These are phyloP conservation scores for Jamesozyma hellenica DNA, from an alignment of 805 yeast genomes.

Conservation along the genomic window DNA sequence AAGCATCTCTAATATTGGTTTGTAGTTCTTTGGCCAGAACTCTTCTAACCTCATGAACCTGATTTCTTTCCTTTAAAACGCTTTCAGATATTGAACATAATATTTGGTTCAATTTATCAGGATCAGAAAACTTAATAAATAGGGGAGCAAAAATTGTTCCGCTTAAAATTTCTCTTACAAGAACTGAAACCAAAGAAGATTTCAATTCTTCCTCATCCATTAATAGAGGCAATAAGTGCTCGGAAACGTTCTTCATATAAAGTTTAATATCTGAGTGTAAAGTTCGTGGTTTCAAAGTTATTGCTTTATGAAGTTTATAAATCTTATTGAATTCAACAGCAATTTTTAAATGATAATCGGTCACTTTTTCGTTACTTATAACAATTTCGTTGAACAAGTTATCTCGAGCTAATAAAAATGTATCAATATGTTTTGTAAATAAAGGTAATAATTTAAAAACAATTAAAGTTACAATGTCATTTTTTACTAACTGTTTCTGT, in stretches of 20 bases:
- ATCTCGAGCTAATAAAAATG: slow-evolving; percentile 37
- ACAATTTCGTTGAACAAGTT: slow-evolving; percentile 17
- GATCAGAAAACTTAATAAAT: slow-evolving; percentile 45
- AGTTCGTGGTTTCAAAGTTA: slow-evolving; percentile 30
- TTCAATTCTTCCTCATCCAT: slow-evolving; percentile 35
- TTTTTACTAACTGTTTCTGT: slow-evolving; percentile 31
- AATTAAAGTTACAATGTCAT: slow-evolving; percentile 49
- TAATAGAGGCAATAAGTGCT: slow-evolving; percentile 36
- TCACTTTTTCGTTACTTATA: slow-evolving; percentile 24
- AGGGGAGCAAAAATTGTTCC: slow-evolving; percentile 47
- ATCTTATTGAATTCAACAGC: slow-evolving; percentile 32
- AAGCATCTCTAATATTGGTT: slow-evolving; percentile 4
- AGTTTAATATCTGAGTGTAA: slow-evolving; percentile 36
- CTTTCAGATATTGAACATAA: slow-evolving; percentile 51
- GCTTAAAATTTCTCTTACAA: slow-evolving; percentile 56
- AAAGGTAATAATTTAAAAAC: slow-evolving; percentile 54
- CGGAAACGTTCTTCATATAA: slow-evolving; percentile 39
- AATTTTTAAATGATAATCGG: slow-evolving; percentile 33
- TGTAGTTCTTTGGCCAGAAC: slow-evolving; percentile 58
- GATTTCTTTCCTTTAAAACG: slow-evolving; percentile 60
- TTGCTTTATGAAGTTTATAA: slow-evolving; percentile 49
- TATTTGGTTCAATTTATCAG: slow-evolving; percentile 67
- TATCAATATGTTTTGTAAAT: slow-evolving; percentile 51
- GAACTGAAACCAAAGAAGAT: slow-evolving; percentile 38
- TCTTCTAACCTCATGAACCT: slow-evolving; percentile 60